Evolutionary conservation across 305 asterid species (phyloP).

Genomic region (Rubia peregrina): DNA sequence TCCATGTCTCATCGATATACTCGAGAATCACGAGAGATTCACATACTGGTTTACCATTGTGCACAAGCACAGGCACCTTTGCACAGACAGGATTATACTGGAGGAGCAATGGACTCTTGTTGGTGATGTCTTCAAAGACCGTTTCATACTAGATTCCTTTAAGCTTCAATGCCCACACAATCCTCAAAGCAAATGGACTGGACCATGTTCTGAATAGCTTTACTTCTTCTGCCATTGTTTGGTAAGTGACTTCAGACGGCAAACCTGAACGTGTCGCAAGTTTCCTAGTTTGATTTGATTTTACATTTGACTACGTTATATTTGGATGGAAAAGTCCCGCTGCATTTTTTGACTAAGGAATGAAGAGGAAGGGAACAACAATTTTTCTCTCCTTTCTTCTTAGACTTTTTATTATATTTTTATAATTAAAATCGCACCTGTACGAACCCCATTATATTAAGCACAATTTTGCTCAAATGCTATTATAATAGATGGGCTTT

Average conservation of each 20-base stretch:
- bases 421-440: too few relatives aligned
- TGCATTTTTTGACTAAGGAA: neutral
- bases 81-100: conserved; percentile 50
- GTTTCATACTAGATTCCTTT: conserved; percentile 48
- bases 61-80: conserved; percentile 59
- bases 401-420: too few relatives aligned
- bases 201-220: conserved; percentile 56
- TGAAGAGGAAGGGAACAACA: neutral
- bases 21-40: conserved; percentile 77
- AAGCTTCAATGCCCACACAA: conserved; percentile 44
- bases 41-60: conserved; percentile 50
- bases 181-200: conserved; percentile 46
- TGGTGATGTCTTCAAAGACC: conserved; percentile 39
- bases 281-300: neutral
- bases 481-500: too few relatives aligned
- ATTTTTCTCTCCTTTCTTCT: neutral
- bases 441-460: too few relatives aligned
- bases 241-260: neutral
- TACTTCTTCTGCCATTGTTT: conserved; percentile 39
- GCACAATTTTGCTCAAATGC: too few relatives aligned
- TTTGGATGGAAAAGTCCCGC: neutral
- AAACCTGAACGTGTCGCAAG: neutral
- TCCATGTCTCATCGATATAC: conserved; percentile 67
- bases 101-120: conserved; percentile 42
- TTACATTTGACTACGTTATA: neutral